phyloP scores from a whole-genome alignment of 331 rosid species.

The Pyracantha coccinea region DNA sequence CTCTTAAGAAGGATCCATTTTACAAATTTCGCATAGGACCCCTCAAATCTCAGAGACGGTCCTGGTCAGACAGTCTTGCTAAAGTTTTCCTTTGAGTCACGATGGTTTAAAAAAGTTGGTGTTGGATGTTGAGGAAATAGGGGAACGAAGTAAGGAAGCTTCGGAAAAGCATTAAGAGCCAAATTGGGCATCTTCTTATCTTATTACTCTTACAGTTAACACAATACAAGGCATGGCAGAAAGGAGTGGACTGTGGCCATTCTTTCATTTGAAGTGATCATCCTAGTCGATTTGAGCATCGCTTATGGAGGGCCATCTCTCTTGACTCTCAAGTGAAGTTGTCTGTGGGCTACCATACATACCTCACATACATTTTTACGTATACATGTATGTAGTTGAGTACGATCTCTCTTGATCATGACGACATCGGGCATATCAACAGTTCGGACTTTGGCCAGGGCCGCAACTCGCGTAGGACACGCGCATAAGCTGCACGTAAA shows the following conservation, averaged over 20 bases:
- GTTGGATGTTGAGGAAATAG: conserved; percentile 16
- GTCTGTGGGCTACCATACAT: conserved; percentile 4
- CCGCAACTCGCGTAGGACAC: neutral
- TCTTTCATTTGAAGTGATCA: conserved; percentile 26
- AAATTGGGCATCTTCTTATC: conserved; percentile 41
- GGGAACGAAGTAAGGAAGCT: conserved; percentile 16
- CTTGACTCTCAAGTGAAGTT: conserved; percentile 64
- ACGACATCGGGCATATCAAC: too few species aligned
- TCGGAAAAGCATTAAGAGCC: conserved; percentile 32
- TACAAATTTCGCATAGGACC: too few species aligned
- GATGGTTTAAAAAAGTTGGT: conserved; percentile 18
- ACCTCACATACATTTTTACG: neutral
- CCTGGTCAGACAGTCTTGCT: too few species aligned
- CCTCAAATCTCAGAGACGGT: too few species aligned
- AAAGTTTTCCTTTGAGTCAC: neutral
- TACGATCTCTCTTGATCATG: neutral
- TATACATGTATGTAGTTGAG: neutral
- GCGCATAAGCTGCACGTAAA: neutral
- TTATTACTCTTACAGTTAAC: neutral
- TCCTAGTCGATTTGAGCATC: conserved; percentile 26
- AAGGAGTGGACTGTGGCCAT: conserved; percentile 20
- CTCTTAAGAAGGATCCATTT: too few species aligned
- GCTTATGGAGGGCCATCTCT: conserved; percentile 31
- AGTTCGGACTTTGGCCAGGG: too few species aligned
- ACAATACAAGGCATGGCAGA: conserved; percentile 17